Base-by-base conservation (phyloP, 768 basidiomycete genomes). In the Leccinum longicurvipes region DNA sequence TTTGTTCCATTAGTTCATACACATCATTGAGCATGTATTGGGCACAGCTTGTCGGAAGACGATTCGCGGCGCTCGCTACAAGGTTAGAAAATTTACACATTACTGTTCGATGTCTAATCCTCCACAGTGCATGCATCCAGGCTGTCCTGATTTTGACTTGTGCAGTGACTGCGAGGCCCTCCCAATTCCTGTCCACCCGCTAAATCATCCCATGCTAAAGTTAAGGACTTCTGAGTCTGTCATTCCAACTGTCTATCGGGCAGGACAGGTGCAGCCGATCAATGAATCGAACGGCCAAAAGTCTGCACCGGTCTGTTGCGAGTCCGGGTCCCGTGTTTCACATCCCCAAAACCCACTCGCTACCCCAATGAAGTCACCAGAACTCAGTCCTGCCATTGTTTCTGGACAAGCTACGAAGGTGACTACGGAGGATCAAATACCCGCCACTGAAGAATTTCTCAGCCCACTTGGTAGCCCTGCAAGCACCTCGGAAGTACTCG, bases 141-240 rank as follows among this genome's bases (percentile, higher is more conserved):
- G 75, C 4, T 95, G 93, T 72, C 78, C 80, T 0, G 89, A 93
- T 68, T 93, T 84, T 61, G 93, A 95, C 64, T 77, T 94, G 17
- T 95, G 92, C 72, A 76, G 78, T 55, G 70, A 70, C 51, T 95
- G 93, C 71, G 92, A 93, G 72, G 85, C 90, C 6, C 77, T 83
- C 54, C 92, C 92, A 0, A 88, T 93, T 56, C 72, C 84, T 6
- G 75, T 89, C 12, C 92, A 95, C 67, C 89, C 90, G 0, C 55
- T 68, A 12, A 81, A 72, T 29, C 93, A 95, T 64, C 82, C 86
- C 1, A 57, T 95, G 66, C 67, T 93, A 64, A 94, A 93, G 81
- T 75, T 94, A 72, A 85, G 76, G 64, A 75, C 74, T 0, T 58
- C 75, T 1, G 78, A 79, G 17, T 77, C 81, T 3, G 66, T 77